These are phyloP conservation scores for Curvularia lunata DNA, from an alignment of 2,329 filamentous ascomycete species.

Conservation along the genomic window DNA sequence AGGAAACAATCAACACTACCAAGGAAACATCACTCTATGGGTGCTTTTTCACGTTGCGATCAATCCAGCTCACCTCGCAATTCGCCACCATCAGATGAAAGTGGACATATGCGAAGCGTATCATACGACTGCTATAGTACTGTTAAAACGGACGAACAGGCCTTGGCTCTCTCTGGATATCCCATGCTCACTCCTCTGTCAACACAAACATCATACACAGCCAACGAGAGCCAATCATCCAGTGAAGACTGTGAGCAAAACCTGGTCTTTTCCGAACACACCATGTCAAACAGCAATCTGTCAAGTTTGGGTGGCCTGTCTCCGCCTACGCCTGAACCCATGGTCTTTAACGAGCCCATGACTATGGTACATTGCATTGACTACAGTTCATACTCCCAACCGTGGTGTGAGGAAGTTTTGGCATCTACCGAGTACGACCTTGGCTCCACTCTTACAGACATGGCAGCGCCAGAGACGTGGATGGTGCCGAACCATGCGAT, in stretches of 20 bases:
- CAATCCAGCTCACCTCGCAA: slow-evolving; percentile 32
- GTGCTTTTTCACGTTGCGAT: slow-evolving; percentile 22
- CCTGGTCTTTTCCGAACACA: slow-evolving; percentile 24
- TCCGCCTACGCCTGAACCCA: slow-evolving; percentile 39
- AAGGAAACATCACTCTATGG: slow-evolving; percentile 34
- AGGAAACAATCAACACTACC: slow-evolving; percentile 37
- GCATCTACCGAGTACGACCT: slow-evolving; percentile 24
- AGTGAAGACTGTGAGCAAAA: slow-evolving; percentile 33
- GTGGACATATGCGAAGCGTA: slow-evolving; percentile 31
- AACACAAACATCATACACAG: slow-evolving; percentile 31
- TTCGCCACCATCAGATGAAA: slow-evolving; percentile 27
- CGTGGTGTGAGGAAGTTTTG: slow-evolving; percentile 35
- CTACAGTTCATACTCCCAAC: slow-evolving; percentile 26
- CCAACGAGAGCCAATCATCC: slow-evolving; percentile 36
- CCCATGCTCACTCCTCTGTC: slow-evolving; percentile 39
- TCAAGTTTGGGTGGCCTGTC: slow-evolving; percentile 13
- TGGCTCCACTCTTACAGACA: background rate
- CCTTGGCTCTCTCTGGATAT: slow-evolving; percentile 28
- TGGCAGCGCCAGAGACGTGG: background rate
- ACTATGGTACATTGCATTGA: slow-evolving; percentile 28
- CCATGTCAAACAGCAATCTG: slow-evolving; percentile 23
- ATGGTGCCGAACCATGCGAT: background rate
- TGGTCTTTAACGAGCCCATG: slow-evolving; percentile 31
- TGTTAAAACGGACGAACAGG: slow-evolving; percentile 35
- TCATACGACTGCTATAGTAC: slow-evolving; percentile 38